Conservation (phyloP, 1,284 basidiomycete species). For the Pterula multifida region DNA sequence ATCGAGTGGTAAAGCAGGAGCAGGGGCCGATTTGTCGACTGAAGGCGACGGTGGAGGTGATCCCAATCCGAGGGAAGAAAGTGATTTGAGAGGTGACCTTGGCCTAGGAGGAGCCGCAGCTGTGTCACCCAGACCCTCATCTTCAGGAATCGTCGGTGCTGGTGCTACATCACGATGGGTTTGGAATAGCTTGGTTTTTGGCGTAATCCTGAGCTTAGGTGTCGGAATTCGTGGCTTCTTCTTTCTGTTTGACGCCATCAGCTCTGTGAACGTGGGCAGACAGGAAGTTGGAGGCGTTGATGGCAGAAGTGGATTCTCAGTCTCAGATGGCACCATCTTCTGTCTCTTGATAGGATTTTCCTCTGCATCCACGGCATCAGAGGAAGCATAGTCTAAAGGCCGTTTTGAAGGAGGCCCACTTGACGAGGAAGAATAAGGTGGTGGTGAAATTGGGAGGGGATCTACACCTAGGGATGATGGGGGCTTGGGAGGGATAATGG, state of each 20-base stretch:
- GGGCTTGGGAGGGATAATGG: background rate
- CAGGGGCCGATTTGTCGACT: background rate
- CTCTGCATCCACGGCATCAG: background rate
- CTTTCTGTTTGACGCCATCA: background rate
- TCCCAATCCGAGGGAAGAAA: background rate
- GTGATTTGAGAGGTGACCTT: background rate
- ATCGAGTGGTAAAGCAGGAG: background rate
- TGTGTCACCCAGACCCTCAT: background rate
- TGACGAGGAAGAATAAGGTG: background rate
- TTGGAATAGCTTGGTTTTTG: no score
- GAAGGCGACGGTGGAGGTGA: conserved; percentile 1
- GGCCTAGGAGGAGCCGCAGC: background rate
- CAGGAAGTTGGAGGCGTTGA: background rate
- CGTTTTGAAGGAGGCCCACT: background rate
- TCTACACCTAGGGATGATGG: background rate
- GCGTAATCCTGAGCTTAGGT: background rate
- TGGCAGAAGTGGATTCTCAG: background rate
- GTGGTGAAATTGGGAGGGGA: background rate
- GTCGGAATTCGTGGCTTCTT: background rate
- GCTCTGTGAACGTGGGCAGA: background rate
- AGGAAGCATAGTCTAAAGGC: background rate
- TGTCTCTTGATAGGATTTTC: background rate
- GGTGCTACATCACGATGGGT: no score
- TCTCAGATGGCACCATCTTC: no score
- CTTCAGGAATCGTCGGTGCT: background rate